These are phyloP conservation scores for Kluyveromyces siamensis DNA, from an alignment of 805 yeast genomes.

Conservation along the genomic window DNA sequence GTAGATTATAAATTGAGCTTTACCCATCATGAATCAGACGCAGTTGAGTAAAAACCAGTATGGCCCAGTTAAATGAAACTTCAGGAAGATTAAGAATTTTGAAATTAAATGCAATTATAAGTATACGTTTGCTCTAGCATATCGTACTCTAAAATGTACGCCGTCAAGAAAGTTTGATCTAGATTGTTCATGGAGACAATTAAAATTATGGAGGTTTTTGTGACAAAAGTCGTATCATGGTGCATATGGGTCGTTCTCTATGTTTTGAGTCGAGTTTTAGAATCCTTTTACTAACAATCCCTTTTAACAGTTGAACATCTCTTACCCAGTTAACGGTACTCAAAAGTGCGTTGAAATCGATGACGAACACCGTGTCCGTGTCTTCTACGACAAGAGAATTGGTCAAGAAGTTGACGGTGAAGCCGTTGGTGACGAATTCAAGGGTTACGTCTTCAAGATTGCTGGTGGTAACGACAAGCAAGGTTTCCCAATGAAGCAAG, in stretches of 20 bases:
- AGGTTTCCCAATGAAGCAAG: constrained; percentile 99
- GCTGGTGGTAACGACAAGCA: constrained; percentile 99
- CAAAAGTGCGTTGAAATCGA: constrained; percentile 97
- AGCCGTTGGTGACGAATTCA: constrained; percentile 96
- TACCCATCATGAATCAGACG: neutral
- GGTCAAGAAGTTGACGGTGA: constrained; percentile 99
- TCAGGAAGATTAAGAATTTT: neutral
- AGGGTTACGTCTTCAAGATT: constrained; percentile 97
- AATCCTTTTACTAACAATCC: constrained; percentile 13
- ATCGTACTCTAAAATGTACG: neutral
- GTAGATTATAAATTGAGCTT: neutral
- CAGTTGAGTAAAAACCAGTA: neutral
- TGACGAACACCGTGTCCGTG: constrained; percentile 98
- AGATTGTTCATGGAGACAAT: too few relatives aligned
- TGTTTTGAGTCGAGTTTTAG: neutral
- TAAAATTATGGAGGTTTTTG: neutral
- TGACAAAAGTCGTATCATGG: neutral
- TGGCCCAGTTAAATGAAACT: neutral
- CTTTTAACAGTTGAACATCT: constrained; percentile 77
- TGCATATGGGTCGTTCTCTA: neutral
- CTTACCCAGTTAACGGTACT: constrained; percentile 99
- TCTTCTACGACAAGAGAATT: constrained; percentile 98
- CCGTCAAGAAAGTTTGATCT: neutral
- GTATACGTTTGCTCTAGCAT: neutral
- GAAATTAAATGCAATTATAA: neutral